Base-by-base conservation (phyloP, 371 early-diverging fungal genomes). In the Apophysomyces elegans region DNA sequence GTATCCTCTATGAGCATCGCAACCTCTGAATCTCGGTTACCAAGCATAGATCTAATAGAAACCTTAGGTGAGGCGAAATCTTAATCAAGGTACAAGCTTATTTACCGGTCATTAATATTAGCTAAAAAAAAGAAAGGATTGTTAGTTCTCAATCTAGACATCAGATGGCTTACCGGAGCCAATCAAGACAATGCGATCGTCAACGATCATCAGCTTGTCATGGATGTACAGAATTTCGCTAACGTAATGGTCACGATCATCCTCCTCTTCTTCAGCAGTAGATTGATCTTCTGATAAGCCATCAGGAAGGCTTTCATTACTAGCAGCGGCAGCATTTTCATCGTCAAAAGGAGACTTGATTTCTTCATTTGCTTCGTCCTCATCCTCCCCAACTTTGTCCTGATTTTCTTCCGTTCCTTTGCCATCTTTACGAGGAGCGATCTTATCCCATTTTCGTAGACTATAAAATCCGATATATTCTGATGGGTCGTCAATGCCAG, bases 161-260 rank as follows among this genome's bases (percentile, higher is more conserved):
- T 60, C 18, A 38, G 18, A 39, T 2, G 5, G 26, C 65, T 65
- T 82, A 83, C 85, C 88, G 26, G 93, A 93, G 4, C 98, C 98
- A 79, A 93, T 86, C 37, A 97, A 77, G 37, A 91, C 90, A 63
- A 86, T 84, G 7, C 85, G 83, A 66, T 95, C 96, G 75, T 97
- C 98, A 2, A 94, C 90, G 69, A 97, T 95, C 88, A 96, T 86
- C 44, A 96, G 68, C 71, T 97, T 97, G 70, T 91, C 89, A 77
- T 97, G 98, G 56, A 96, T 88, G 72, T 97, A 96, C 43, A 96
- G 76, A 58, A 92, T 84, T 73, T 97, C 96, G 6, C 91, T 91
- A 0, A 93, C 91, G 73, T 86, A 86, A 61, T 78, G 71, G 38
- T 75, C 73, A 16, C 76, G 66, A 58, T 74, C 78, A 70, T 79